phyloP scores from a whole-genome alignment of 1,284 basidiomycete genomes.

The Nidula niveotomentosa region DNA sequence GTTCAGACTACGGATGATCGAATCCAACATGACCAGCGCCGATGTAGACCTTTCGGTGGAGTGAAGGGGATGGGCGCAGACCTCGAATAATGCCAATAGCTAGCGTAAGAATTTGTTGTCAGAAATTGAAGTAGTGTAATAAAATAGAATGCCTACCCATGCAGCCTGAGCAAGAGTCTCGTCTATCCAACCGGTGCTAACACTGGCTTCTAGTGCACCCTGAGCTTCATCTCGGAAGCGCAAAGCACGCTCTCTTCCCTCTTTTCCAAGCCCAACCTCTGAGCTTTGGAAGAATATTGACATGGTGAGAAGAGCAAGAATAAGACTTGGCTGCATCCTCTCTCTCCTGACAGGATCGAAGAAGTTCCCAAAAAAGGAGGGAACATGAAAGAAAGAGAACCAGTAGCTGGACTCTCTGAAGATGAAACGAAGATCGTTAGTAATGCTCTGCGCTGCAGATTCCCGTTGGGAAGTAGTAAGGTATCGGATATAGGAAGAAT shows the following conservation, averaged over 20 bases:
- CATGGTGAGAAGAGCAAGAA: conserved; percentile 65
- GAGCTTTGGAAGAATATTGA: conserved; percentile 72
- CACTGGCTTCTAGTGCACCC: conserved; percentile 66
- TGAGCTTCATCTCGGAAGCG: conserved; percentile 66
- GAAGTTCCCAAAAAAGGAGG: conserved; percentile 61
- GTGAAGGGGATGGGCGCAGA: conserved; percentile 66
- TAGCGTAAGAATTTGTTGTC: conserved; percentile 19
- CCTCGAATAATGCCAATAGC: conserved; percentile 71
- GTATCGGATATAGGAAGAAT: conserved; percentile 24
- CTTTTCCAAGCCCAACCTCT: conserved; percentile 46
- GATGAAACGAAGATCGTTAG: conserved; percentile 60
- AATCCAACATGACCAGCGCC: conserved; percentile 60
- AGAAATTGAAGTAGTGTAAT: conserved; percentile 3
- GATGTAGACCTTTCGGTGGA: conserved; percentile 53
- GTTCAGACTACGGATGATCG: conserved; percentile 60
- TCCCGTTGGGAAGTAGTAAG: conserved; percentile 44
- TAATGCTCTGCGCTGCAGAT: conserved; percentile 41
- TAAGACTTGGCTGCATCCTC: conserved; percentile 63
- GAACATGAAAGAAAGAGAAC: conserved; percentile 72
- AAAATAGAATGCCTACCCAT: conserved; percentile 50
- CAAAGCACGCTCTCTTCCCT: conserved; percentile 54
- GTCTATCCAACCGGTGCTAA: conserved; percentile 69
- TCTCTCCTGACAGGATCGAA: conserved; percentile 52
- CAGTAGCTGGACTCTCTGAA: conserved; percentile 67
- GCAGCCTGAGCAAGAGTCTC: conserved; percentile 70